Percentiles rank a stretch among this genome's conserved stretches.
These are phyloP conservation scores for Daldinia childiae DNA, from an alignment of 495 filamentous ascomycete genomes.

Conservation along the genomic window DNA sequence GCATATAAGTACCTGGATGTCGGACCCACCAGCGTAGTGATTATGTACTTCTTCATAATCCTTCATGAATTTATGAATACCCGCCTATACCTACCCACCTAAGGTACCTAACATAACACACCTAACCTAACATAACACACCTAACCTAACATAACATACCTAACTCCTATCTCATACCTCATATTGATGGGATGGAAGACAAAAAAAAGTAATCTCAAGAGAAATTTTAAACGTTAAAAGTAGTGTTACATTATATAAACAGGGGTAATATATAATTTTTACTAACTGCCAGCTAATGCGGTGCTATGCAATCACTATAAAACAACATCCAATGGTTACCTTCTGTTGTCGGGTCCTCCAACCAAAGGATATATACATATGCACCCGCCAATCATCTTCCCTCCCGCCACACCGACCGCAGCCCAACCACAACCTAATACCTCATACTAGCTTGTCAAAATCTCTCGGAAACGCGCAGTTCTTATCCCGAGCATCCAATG, in stretches of 20 bases:
- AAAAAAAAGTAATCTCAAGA: not conserved
- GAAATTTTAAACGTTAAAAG: not conserved
- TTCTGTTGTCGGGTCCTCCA: conserved; percentile 1
- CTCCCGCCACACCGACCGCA: not conserved
- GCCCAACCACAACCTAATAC: not conserved
- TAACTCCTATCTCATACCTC: too few relatives aligned
- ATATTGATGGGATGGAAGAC: too few relatives aligned
- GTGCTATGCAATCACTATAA: conserved; percentile 39
- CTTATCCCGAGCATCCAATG: not conserved
- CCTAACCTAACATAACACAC: too few relatives aligned
- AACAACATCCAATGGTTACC: conserved; percentile 4
- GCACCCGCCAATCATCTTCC: not conserved
- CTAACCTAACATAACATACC: too few relatives aligned
- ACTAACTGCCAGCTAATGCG: conserved; percentile 31
- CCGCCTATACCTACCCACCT: not conserved
- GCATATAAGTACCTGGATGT: not conserved
- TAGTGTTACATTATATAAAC: conserved; percentile 4
- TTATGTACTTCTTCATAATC: not conserved
- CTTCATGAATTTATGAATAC: not conserved
- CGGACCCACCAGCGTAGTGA: not conserved
- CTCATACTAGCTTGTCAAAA: not conserved
- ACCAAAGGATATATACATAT: conserved; percentile 12
- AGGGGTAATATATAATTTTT: conserved; percentile 13
- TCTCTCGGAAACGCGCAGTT: not conserved
- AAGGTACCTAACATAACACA: too few relatives aligned